phyloP scores from a whole-genome alignment of 352 stramenopile species.

The Globisporangium cylindrosporum region DNA sequence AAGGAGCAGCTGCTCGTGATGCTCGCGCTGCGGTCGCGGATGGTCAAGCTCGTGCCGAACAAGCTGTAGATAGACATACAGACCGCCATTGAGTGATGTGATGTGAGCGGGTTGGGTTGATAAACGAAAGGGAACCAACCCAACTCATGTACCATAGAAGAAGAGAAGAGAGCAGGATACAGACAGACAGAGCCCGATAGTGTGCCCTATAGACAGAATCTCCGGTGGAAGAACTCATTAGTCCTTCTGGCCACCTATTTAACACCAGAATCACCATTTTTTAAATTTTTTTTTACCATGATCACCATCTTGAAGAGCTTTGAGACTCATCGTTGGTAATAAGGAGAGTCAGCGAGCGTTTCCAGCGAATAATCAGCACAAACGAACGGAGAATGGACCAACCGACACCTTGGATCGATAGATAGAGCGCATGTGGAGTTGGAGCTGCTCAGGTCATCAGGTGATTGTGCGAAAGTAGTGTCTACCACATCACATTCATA shows the following conservation, averaged over 20 bases:
- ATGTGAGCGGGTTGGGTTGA: background rate
- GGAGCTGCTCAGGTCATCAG: background rate
- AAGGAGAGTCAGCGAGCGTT: background rate
- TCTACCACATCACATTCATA: background rate
- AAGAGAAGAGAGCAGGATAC: background rate
- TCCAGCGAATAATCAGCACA: background rate
- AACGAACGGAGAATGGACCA: background rate
- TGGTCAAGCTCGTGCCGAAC: conserved; percentile 45
- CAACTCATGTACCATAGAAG: conserved; percentile 5
- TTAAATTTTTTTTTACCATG: too few relatives aligned
- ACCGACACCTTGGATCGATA: background rate
- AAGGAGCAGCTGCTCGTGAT: conserved; percentile 54
- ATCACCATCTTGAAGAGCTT: background rate
- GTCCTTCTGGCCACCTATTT: background rate
- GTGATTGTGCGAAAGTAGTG: background rate
- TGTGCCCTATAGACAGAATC: conserved; percentile 1
- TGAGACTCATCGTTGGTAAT: background rate
- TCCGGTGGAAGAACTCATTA: background rate
- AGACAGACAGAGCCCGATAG: background rate
- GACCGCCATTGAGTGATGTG: background rate
- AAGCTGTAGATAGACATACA: conserved; percentile 29
- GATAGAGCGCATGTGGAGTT: background rate
- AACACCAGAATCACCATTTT: background rate
- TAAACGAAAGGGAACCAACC: background rate
- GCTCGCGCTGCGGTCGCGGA: conserved; percentile 43